These are phyloP conservation scores for Zizania latifolia DNA, from an alignment of 176 grass and related monocot species.

Conservation along the genomic window DNA sequence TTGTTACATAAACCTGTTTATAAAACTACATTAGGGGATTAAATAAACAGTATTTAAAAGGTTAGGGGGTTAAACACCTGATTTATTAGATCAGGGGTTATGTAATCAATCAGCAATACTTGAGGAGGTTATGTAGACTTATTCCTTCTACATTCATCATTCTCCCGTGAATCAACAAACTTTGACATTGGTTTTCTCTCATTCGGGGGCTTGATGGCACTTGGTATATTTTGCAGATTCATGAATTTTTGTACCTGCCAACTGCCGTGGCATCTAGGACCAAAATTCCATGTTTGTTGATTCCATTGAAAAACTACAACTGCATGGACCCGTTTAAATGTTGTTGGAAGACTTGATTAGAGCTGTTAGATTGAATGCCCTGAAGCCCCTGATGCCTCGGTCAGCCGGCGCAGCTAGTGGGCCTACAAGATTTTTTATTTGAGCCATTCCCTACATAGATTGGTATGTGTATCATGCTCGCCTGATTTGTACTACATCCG, in stretches of 20 bases:
- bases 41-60: no score
- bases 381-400: no score
- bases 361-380: neutral
- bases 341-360: neutral
- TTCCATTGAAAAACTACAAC: neutral
- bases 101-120: no score
- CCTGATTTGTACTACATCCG: neutral
- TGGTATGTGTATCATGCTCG: neutral
- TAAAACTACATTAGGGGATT: no score
- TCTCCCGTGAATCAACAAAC: neutral
- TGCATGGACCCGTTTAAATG: neutral
- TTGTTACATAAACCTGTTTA: no score
- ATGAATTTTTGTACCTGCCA: slow-evolving; percentile 2
- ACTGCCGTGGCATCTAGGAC: neutral
- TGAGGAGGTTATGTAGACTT: no score
- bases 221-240: slow-evolving; percentile 5
- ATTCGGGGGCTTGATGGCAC: neutral
- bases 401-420: neutral
- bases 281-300: neutral
- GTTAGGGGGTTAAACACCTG: no score
- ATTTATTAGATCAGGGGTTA: no score
- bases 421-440: neutral
- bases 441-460: neutral
- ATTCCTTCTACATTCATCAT: neutral
- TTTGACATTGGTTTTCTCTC: neutral